A percentile compares a stretch with the other conserved stretches of the same genome.
These are phyloP conservation scores for Colletotrichum sp. DNA, from an alignment of 2,329 filamentous ascomycete species.

Conservation along the genomic window DNA sequence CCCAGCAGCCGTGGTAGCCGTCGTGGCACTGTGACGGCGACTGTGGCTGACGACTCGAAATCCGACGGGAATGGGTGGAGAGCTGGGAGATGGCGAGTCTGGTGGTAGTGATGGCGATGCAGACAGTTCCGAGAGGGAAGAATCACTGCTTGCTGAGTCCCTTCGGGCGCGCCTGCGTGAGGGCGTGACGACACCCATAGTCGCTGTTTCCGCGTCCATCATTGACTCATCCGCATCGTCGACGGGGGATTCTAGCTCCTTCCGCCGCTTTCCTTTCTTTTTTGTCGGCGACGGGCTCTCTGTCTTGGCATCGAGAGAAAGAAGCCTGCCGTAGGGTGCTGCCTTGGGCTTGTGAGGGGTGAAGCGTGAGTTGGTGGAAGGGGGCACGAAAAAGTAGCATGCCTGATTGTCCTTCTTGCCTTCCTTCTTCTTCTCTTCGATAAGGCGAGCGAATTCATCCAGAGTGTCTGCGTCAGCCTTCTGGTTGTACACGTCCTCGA, in stretches of 20 bases:
- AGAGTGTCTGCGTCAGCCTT: constrained; percentile 58
- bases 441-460: constrained; percentile 54
- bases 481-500: constrained; percentile 63
- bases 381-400: constrained; percentile 59
- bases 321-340: constrained; percentile 55
- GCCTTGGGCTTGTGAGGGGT: constrained; percentile 50
- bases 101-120: constrained; percentile 31
- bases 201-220: background rate
- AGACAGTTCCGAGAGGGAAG: constrained; percentile 45
- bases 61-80: constrained; percentile 21
- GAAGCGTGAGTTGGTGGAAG: constrained; percentile 45
- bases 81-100: constrained; percentile 39
- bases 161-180: constrained; percentile 38
- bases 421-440: constrained; percentile 61
- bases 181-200: constrained; percentile 29
- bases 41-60: constrained; percentile 20
- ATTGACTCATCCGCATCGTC: constrained; percentile 2
- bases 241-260: constrained; percentile 4
- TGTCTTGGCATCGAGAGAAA: constrained; percentile 41
- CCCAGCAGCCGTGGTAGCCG: constrained; percentile 20
- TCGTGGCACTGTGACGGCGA: constrained; percentile 22
- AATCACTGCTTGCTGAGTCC: constrained; percentile 45
- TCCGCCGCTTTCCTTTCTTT: background rate
- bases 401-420: constrained; percentile 58
- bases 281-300: constrained; percentile 19